These are phyloP conservation scores for Scytalidium sp. DNA, from an alignment of 2,329 filamentous ascomycete species.

Conservation along the genomic window DNA sequence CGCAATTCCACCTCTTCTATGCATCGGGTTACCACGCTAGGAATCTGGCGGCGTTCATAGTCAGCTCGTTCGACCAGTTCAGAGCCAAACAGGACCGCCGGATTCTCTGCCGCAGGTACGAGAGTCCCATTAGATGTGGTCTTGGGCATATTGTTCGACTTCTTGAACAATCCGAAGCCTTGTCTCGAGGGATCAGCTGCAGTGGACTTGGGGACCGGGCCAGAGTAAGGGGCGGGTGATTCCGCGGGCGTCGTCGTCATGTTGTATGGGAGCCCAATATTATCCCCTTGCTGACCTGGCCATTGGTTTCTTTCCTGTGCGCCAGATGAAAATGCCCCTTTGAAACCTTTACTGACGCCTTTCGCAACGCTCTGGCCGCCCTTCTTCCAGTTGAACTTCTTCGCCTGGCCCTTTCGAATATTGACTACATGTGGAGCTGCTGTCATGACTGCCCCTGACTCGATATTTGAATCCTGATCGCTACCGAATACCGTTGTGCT, in stretches of 20 bases:
- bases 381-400: conserved; percentile 99
- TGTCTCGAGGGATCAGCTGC: conserved; percentile 23
- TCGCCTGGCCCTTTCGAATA: conserved; percentile 84
- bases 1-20: conserved; percentile 95
- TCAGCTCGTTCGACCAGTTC: conserved; percentile 84
- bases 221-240: conserved; percentile 26
- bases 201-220: conserved; percentile 18
- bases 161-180: conserved; percentile 70
- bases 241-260: conserved; percentile 59
- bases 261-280: conserved; percentile 68
- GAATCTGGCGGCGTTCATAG: conserved; percentile 84
- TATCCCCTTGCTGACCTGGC: conserved; percentile 56
- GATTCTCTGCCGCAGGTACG: conserved; percentile 43
- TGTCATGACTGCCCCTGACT: conserved; percentile 25
- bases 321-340: conserved; percentile 68
- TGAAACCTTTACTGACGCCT: conserved; percentile 90
- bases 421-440: conserved; percentile 84
- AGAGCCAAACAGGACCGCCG: conserved; percentile 75
- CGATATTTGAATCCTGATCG: conserved; percentile 28
- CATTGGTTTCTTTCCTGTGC: conserved; percentile 53
- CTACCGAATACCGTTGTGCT: conserved; percentile 31
- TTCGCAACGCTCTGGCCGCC: conserved; percentile 91
- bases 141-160: conserved; percentile 41
- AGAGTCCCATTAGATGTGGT: conserved; percentile 40
- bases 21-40: conserved; percentile 85